phyloP scores from a whole-genome alignment of 2,329 filamentous ascomycete species.

The Corynespora cassiicola region DNA sequence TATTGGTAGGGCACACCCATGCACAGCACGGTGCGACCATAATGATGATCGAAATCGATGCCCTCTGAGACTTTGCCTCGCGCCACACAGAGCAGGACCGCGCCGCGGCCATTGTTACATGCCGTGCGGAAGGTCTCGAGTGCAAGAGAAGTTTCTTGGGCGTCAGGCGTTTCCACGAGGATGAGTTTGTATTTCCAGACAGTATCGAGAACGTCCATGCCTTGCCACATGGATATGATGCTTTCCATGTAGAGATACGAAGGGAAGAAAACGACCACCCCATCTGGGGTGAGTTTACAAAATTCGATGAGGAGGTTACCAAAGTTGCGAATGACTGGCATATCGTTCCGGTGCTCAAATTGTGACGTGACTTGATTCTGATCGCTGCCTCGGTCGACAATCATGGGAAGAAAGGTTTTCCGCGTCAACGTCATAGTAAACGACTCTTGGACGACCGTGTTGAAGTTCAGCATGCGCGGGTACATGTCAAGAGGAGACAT shows the following conservation, averaged over 20 bases:
- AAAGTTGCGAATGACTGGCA: constrained; percentile 96
- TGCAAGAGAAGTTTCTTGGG: constrained; percentile 93
- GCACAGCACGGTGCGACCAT: constrained; percentile 92
- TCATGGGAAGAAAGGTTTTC: constrained; percentile 96
- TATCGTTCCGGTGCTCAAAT: constrained; percentile 95
- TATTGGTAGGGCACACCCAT: constrained; percentile 99
- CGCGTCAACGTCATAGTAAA: constrained; percentile 96
- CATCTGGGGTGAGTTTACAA: constrained; percentile 92
- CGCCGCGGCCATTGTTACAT: constrained; percentile 94
- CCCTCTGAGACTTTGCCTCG: constrained; percentile 97
- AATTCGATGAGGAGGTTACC: constrained; percentile 94
- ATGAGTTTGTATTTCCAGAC: constrained; percentile 99
- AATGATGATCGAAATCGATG: constrained; percentile 99
- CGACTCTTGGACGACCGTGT: constrained; percentile 91
- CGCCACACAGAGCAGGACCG: constrained; percentile 91
- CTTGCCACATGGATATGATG: constrained; percentile 99
- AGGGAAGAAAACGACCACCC: constrained; percentile 98
- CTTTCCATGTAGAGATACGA: constrained; percentile 99
- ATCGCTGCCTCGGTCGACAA: constrained; percentile 93
- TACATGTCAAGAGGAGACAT: constrained; percentile 99
- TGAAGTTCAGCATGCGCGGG: constrained; percentile 96
- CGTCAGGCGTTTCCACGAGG: constrained; percentile 95
- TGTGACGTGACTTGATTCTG: constrained; percentile 91
- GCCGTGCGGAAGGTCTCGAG: constrained; percentile 97
- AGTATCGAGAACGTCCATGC: constrained; percentile 95